Evolutionary conservation across 345 rosid genomes (phyloP), one percentile per base, ranked within the genome.

Genomic region (Eutrema heterophyllum): DNA sequence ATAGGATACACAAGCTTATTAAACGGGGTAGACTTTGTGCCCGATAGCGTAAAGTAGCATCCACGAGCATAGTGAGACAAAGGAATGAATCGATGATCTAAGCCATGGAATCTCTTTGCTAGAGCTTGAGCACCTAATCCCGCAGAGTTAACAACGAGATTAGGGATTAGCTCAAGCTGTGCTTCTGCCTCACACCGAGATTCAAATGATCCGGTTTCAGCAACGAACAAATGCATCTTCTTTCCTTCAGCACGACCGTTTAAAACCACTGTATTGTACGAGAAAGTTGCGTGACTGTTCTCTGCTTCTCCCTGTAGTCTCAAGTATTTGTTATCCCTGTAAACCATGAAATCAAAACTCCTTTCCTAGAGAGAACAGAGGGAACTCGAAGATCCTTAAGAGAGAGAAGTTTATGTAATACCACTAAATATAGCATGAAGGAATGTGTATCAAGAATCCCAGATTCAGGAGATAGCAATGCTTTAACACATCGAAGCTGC

Each of bases 381-480:
- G 11, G 43, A 54, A n/a, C 11, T 26, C 12, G 12, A 55, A 76
- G 9, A 70, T 2, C 26, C 30, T 3, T 3, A 69, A 1, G 43
- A 15, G 49, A 29, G 57, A 6, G 16, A 52, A 62, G 61, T 24
- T 2, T 30, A 55, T 16, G 39, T 3, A 27, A 64, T 84, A 91
- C 98, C 97, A 83, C 80, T 68, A 94, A 72, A 67, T 95, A 86
- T 9, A 94, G 82, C 96, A 94, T 89, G 49, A 94, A 80, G 38
- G 93, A 85, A 82, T 94, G 97, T 10, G 85, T 61, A 83, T 94
- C 96, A 10, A 94, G 72, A 44, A 94, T 89, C 53, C 97, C 97
- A 64, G 98, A 83, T 51, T 77, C 69, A 67, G 96, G 90, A 9
- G 96, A 94, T 11, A 87, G 64, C 62, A 94, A 81, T 6, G 98